A percentile compares a stretch with the other conserved stretches of the same genome.
Conservation (phyloP, 2,329 filamentous ascomycete genomes). For the Aspergillus cejpii region DNA sequence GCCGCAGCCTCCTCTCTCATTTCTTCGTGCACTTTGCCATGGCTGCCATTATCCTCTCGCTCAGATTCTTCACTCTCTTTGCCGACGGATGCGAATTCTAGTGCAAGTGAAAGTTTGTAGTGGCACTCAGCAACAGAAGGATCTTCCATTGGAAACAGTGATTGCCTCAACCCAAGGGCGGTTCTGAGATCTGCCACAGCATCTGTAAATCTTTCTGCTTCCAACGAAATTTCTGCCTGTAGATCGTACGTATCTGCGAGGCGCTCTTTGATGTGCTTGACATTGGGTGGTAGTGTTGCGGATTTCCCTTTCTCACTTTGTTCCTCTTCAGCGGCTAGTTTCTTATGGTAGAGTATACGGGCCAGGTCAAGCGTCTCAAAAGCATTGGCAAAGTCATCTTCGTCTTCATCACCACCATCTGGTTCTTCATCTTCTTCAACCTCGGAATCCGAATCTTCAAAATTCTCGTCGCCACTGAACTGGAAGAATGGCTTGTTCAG, state of each 20-base stretch:
- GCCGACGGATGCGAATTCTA: conserved; percentile 85
- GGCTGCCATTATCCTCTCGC: conserved; percentile 37
- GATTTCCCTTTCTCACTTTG: conserved; percentile 46
- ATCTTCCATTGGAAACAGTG: conserved; percentile 71
- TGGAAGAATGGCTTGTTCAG: conserved; percentile 67
- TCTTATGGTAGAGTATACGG: conserved; percentile 53
- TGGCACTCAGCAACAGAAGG: conserved; percentile 88
- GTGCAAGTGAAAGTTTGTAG: conserved; percentile 88
- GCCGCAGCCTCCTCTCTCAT: conserved; percentile 52
- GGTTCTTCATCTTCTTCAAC: conserved; percentile 40
- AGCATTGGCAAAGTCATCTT: conserved; percentile 58
- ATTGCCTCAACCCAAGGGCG: conserved; percentile 69
- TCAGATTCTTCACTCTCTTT: conserved; percentile 22
- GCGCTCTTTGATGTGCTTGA: conserved; percentile 67
- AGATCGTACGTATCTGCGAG: conserved; percentile 90
- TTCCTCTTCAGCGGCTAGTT: conserved; percentile 47
- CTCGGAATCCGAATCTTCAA: conserved; percentile 65
- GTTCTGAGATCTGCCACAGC: conserved; percentile 79
- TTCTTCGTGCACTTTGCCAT: conserved; percentile 45
- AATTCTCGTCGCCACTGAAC: conserved; percentile 91
- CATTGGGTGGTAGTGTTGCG: conserved; percentile 34
- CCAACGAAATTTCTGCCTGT: conserved; percentile 91
- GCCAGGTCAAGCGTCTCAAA: conserved; percentile 60
- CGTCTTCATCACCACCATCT: conserved; percentile 53
- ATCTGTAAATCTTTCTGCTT: conserved; percentile 85